Conservation (phyloP, 1,284 basidiomycete genomes). For the Rhodotorula sp. region DNA sequence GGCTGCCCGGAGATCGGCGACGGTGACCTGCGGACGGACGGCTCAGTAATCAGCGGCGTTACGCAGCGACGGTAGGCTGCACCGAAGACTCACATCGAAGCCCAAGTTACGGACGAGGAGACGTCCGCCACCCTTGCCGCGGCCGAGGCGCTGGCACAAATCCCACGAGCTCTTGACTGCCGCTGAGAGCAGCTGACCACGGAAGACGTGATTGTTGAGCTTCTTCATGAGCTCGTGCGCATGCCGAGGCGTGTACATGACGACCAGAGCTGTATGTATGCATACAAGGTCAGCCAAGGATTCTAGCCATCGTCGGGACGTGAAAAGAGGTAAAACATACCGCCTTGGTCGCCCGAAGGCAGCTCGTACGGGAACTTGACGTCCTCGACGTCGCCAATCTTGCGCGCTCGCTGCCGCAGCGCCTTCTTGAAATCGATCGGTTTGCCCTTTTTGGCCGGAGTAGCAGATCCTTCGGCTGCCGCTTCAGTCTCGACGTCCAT, state of each 20-base stretch:
- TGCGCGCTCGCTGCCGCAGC: conserved; percentile 85
- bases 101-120: conserved; percentile 91
- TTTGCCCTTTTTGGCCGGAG: conserved; percentile 31
- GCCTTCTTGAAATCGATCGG: conserved; percentile 57
- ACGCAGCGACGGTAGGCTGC: too few species aligned
- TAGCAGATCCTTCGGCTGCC: conserved; percentile 36
- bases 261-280: conserved; percentile 62
- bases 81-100: conserved; percentile 51
- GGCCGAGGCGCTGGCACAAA: conserved; percentile 51
- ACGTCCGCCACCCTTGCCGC: conserved; percentile 63
- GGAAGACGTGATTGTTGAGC: conserved; percentile 91
- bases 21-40: conserved; percentile 60
- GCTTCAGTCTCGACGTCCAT: conserved; percentile 49
- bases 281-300: not conserved
- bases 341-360: conserved; percentile 37
- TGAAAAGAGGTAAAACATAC: too few species aligned
- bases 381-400: conserved; percentile 49
- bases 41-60: not conserved
- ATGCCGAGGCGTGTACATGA: conserved; percentile 66
- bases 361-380: conserved; percentile 40
- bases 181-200: conserved; percentile 81
- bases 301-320: too few species aligned
- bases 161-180: conserved; percentile 66
- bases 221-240: conserved; percentile 72
- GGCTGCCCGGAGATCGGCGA: conserved; percentile 79